A percentile compares a stretch with the other conserved stretches of the same genome.
Conservation (phyloP, 1,284 basidiomycete genomes). For the Ganoderma resinaceum region DNA sequence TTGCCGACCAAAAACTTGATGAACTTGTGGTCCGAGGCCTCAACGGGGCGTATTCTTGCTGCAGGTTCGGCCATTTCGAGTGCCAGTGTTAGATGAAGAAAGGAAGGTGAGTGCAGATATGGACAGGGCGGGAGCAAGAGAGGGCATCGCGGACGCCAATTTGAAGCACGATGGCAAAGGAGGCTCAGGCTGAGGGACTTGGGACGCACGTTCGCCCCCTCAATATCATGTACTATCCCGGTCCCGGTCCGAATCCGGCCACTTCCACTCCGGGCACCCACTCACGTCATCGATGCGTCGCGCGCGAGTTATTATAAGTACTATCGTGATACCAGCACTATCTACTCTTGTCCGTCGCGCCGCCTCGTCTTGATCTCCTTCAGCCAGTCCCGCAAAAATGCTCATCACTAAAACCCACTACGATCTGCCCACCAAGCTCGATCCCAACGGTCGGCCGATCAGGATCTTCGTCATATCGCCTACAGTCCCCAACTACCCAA, state of each 20-base stretch:
- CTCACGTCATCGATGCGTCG: slow-evolving; percentile 11
- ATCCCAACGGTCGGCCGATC: slow-evolving; percentile 69
- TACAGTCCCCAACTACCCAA: slow-evolving; percentile 72
- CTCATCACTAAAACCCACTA: slow-evolving; percentile 81
- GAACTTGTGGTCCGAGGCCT: slow-evolving; percentile 58
- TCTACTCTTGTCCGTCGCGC: no score
- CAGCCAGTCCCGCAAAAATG: slow-evolving; percentile 58
- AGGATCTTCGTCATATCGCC: slow-evolving; percentile 83
- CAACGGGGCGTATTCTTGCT: slow-evolving; percentile 64
- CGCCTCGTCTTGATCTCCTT: neutral
- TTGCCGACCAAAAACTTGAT: slow-evolving; percentile 74
- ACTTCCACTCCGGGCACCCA: no score
- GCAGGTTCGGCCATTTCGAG: slow-evolving; percentile 36
- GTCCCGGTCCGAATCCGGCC: no score
- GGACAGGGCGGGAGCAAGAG: slow-evolving; percentile 9
- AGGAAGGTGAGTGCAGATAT: neutral
- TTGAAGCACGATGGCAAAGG: no score
- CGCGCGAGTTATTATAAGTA: no score
- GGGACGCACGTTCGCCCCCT: slow-evolving; percentile 24
- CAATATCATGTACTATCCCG: no score
- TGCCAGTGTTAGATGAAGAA: neutral
- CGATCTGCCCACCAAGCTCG: slow-evolving; percentile 77
- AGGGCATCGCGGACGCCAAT: slow-evolving; percentile 8
- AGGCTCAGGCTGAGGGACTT: neutral
- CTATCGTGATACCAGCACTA: no score